A percentile compares a stretch with the other conserved stretches of the same genome.
These are phyloP conservation scores for Monosporascus sp. DNA, from an alignment of 2,329 filamentous ascomycete species.

Conservation along the genomic window DNA sequence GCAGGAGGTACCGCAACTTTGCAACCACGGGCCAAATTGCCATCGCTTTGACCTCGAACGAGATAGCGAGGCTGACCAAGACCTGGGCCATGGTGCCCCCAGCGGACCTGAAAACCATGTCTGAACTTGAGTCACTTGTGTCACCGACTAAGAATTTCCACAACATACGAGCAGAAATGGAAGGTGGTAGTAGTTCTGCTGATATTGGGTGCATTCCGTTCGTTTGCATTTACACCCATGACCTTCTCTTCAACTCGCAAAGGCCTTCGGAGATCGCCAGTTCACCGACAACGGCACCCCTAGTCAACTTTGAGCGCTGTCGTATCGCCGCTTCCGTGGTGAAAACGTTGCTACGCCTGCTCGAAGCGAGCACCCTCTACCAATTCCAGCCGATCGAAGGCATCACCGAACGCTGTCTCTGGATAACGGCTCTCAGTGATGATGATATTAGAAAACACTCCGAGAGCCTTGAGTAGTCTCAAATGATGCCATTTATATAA, in stretches of 20 bases:
- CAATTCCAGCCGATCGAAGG: constrained; percentile 69
- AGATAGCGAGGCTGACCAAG: constrained; percentile 59
- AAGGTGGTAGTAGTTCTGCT: constrained; percentile 48
- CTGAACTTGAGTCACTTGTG: constrained; percentile 65
- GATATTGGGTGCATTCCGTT: constrained; percentile 78
- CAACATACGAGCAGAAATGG: constrained; percentile 74
- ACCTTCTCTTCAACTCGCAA: constrained; percentile 76
- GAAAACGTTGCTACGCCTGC: constrained; percentile 71
- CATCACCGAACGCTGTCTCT: constrained; percentile 75
- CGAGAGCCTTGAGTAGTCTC: constrained; percentile 39
- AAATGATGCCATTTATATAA: background rate
- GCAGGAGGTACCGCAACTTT: constrained; percentile 72
- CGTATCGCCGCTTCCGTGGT: constrained; percentile 71
- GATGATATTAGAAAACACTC: constrained; percentile 62
- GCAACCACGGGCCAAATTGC: constrained; percentile 78
- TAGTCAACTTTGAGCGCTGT: constrained; percentile 81
- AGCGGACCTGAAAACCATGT: constrained; percentile 60
- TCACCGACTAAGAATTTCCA: constrained; percentile 75
- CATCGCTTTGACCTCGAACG: constrained; percentile 69
- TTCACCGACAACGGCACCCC: constrained; percentile 58
- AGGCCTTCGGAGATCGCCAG: constrained; percentile 69
- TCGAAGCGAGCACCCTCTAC: constrained; percentile 74
- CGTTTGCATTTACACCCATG: constrained; percentile 78
- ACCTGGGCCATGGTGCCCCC: constrained; percentile 69
- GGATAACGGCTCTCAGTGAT: constrained; percentile 73